Evolutionary conservation across 73 alveolate species (phyloP), one percentile per base, ranked within the genome.

Genomic region (Tetrahymena thermophila): DNA sequence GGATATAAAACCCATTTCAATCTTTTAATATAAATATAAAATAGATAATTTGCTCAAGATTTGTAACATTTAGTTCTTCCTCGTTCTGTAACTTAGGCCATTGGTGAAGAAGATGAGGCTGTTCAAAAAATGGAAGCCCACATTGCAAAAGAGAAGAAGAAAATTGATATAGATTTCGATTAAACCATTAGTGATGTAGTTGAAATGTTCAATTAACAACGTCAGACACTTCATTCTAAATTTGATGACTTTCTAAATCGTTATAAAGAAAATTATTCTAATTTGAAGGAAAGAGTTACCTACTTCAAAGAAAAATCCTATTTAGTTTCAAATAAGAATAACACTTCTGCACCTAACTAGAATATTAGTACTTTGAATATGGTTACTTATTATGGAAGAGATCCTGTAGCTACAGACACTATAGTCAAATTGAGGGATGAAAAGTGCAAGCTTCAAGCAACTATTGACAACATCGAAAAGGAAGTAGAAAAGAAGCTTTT

Each of bases 381-480:
- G 89, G 89, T 71, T 71, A 71, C 89, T 71, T 71, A 71, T 71
- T 71, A 71, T 25, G 89, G 89, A n/a, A 71, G 89, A 71, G 89
- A 71, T 21, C 89, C 89, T 28, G 89, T 71, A 28, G 89, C 89
- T 25, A 28, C 89, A 19, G 89, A 71, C 37, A 71, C 89, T 19
- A 71, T 71, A 28, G 89, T 71, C 11, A 71, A 71, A 31, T 4
- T 71, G 35, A 71, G 89, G n/a, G 89, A 71, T 25, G 89, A 71
- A 71, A 71, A 71, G 37, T 71, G 89, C 35, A 71, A 71, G 37
- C 37, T 71, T n/a, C 37, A 71, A 71, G 89, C 89, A n/a, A 71
- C 89, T 7, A 71, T 71, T 71, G 89, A 71, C 11, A 71, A 71
- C 37, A 71, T 71, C 11, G 89, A 71, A 31, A 71, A 71, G 37